Conservation (phyloP, 83 land plant species). For the Thuja plicata region DNA sequence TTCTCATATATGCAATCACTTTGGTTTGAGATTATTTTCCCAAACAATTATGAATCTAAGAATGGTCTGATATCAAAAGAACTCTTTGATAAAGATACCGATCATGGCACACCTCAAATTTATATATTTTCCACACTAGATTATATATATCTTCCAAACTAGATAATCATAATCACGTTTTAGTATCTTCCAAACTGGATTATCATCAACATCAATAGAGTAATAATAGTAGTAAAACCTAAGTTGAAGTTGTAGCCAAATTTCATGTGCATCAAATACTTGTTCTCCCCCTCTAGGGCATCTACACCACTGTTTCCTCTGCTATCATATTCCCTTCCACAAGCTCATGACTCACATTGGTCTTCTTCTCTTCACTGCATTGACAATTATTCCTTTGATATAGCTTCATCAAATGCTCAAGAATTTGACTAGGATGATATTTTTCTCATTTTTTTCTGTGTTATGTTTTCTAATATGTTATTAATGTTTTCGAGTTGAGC, state of each 20-base stretch:
- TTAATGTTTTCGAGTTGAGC: conserved; percentile 8
- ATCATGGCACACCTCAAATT: not conserved
- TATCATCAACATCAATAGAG: not conserved
- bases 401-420: not conserved
- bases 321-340: not conserved
- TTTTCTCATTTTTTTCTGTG: not conserved
- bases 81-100: not conserved
- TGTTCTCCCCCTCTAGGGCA: not conserved
- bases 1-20: not conserved
- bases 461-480: not conserved
- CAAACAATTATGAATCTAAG: not conserved
- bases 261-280: not conserved
- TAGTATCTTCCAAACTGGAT: not conserved
- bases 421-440: not conserved
- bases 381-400: not conserved
- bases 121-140: not conserved
- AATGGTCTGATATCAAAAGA: not conserved
- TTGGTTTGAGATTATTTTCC: not conserved
- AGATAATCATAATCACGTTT: not conserved
- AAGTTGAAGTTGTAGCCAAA: conserved; percentile 8
- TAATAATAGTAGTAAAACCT: too few relatives aligned
- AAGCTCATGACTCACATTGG: too few relatives aligned
- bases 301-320: not conserved
- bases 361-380: not conserved
- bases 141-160: not conserved